A percentile compares a stretch with the other conserved stretches of the same genome.
Conservation (phyloP, 2,329 filamentous ascomycete species). For the Cladosporium cucumerinum region DNA sequence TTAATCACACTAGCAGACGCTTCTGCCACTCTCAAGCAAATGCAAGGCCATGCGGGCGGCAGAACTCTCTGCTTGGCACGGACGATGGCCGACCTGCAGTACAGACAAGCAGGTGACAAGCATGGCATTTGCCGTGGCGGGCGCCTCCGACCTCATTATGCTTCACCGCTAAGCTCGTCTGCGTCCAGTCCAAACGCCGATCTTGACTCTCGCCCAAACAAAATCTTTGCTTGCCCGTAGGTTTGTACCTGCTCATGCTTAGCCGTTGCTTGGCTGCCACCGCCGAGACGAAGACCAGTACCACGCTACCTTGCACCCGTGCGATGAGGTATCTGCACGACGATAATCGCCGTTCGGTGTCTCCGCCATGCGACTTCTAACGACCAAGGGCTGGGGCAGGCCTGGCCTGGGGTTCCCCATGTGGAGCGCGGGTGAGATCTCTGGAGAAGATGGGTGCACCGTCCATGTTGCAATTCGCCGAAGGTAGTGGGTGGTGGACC, state of each 20-base stretch:
- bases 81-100: neutral
- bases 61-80: neutral
- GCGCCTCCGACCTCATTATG: conserved; percentile 1
- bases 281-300: neutral
- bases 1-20: conserved; percentile 2
- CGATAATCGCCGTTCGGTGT: conserved; percentile 10
- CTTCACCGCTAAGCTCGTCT: conserved; percentile 8
- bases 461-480: conserved; percentile 1
- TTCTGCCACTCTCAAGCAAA: neutral
- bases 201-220: neutral
- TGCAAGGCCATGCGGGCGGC: neutral
- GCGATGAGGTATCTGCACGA: neutral
- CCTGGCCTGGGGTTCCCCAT: neutral
- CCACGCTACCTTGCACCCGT: conserved; percentile 9
- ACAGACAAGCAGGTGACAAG: conserved; percentile 6
- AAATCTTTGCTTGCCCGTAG: neutral
- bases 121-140: neutral
- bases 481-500: neutral
- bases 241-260: neutral
- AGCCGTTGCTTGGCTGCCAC: conserved; percentile 4
- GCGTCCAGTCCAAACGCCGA: conserved; percentile 9
- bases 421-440: conserved; percentile 4
- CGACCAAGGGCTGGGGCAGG: neutral
- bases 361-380: conserved; percentile 8
- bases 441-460: conserved; percentile 11